Percentiles rank a stretch among this genome's conserved stretches.
Evolutionary conservation across 2,329 filamentous ascomycete genomes (phyloP).

Genomic region (Aspergillus chevalieri): DNA sequence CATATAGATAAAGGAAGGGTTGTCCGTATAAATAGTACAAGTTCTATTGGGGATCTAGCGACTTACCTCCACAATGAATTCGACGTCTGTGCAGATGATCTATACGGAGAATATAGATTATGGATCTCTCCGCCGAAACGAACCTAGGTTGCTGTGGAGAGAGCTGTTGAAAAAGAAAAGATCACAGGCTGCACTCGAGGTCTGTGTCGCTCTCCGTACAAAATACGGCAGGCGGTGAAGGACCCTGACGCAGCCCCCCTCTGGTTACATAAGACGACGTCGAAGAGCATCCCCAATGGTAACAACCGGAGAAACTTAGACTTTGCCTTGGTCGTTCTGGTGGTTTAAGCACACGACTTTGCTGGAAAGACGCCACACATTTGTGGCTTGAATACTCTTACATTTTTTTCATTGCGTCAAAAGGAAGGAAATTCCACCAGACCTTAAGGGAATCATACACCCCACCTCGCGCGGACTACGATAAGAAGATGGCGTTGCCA

Average conservation of each 20-base stretch:
- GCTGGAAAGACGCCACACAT: background rate
- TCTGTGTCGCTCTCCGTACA: conserved; percentile 2
- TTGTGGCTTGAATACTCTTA: background rate
- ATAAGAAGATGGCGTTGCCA: conserved; percentile 61
- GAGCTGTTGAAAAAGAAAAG: background rate
- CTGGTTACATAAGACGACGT: conserved; percentile 15
- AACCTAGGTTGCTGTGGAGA: conserved; percentile 13
- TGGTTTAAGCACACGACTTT: background rate
- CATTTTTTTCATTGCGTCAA: background rate
- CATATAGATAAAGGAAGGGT: background rate
- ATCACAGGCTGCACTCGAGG: conserved; percentile 6
- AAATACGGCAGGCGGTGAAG: conserved; percentile 15
- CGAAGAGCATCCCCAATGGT: conserved; percentile 1
- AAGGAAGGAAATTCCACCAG: background rate
- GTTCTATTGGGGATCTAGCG: too few relatives aligned
- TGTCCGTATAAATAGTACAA: background rate
- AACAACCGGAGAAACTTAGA: background rate
- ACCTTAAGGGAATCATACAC: background rate
- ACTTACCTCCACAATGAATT: background rate
- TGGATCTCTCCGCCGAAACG: conserved; percentile 5
- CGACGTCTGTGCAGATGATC: background rate
- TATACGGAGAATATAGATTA: background rate
- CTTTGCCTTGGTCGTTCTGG: background rate
- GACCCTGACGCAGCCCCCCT: conserved; percentile 21
- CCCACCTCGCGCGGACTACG: conserved; percentile 8